Base-by-base conservation (phyloP, 208 protist genomes). In the Leishmania turanica region DNA sequence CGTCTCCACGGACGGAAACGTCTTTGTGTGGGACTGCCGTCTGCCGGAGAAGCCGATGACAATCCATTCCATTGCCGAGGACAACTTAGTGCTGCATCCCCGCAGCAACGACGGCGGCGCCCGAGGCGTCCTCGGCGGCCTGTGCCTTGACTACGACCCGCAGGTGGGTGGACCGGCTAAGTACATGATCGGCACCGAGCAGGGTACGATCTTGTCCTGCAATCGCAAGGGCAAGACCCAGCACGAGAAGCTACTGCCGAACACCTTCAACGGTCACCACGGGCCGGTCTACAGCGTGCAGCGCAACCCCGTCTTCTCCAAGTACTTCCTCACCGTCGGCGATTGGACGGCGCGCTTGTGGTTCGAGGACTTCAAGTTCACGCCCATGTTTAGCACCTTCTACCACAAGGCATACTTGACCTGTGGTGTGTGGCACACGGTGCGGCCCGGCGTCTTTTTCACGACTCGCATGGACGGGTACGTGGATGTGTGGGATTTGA, bases 151-250 rank as follows among this genome's bases (percentile, higher is more conserved):
- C 82, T 99, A 99, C 90, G 98, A 99, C 79, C 93, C 95, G 37
- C 94, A 95, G 86, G 93, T 96, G 13, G 97, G 93, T 77, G 96
- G 95, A 19, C 97, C 98, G 37, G 93, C 96, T 34, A 99, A 99
- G 89, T 99, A 99, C 91, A 98, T 99, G 91, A 97, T 99, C 77
- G 98, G 98, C 77, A 99, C 97, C 17, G 98, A 99, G 90, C 96
- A 99, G 84, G 98, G 98, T 76, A 95, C 91, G 17, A 93, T 99
- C 75, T 88, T 99, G 9, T 96, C 93, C 17, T 97, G 94, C 89
- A 98, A 99, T 89, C 94, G 96, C 71, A 99, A 99, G 87, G 96
- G 94, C 60, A 99, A 99, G 86, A 97, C 93, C 42, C 93, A 96
- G 82, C 82, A 90, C 58, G 97, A 99, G 64, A 98, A 98, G 85